Conservation (phyloP, 495 filamentous ascomycete genomes). For the Aspergillus nidulans region DNA sequence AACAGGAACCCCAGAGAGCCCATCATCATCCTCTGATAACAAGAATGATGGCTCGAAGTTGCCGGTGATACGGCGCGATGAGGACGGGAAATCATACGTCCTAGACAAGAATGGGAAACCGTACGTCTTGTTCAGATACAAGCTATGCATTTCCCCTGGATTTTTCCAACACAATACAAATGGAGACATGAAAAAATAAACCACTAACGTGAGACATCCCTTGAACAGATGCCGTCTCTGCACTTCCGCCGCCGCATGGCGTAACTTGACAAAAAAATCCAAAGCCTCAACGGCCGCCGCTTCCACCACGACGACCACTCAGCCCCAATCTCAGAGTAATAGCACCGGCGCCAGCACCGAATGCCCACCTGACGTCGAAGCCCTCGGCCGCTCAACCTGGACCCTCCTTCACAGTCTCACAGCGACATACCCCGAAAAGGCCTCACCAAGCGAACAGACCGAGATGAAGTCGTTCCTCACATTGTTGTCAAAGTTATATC, state of each 20-base stretch:
- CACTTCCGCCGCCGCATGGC: slow-evolving; percentile 69
- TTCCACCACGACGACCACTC: background rate
- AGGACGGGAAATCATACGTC: slow-evolving; percentile 93
- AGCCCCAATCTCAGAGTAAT: slow-evolving; percentile 4
- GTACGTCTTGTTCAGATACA: slow-evolving; percentile 1
- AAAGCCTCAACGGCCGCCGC: slow-evolving; percentile 20
- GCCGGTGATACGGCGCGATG: slow-evolving; percentile 81
- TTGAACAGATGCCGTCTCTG: slow-evolving; percentile 77
- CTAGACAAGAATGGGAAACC: slow-evolving; percentile 2
- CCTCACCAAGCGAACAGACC: slow-evolving; percentile 60
- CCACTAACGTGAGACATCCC: background rate
- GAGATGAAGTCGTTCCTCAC: slow-evolving; percentile 75
- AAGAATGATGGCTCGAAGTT: slow-evolving; percentile 19
- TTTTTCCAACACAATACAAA: background rate
- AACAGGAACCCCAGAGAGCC: slow-evolving; percentile 10
- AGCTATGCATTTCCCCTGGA: background rate
- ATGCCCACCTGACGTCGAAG: slow-evolving; percentile 63
- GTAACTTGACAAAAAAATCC: slow-evolving; percentile 58
- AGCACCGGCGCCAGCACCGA: slow-evolving; percentile 17
- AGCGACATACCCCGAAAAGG: slow-evolving; percentile 71
- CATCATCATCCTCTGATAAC: slow-evolving; percentile 22
- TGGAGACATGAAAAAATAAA: background rate
- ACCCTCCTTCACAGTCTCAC: slow-evolving; percentile 89
- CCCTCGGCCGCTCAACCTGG: slow-evolving; percentile 82
- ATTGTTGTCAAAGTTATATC: slow-evolving; percentile 79